Conservation (phyloP, 106 monocot genomes). For the Allium sativum region DNA sequence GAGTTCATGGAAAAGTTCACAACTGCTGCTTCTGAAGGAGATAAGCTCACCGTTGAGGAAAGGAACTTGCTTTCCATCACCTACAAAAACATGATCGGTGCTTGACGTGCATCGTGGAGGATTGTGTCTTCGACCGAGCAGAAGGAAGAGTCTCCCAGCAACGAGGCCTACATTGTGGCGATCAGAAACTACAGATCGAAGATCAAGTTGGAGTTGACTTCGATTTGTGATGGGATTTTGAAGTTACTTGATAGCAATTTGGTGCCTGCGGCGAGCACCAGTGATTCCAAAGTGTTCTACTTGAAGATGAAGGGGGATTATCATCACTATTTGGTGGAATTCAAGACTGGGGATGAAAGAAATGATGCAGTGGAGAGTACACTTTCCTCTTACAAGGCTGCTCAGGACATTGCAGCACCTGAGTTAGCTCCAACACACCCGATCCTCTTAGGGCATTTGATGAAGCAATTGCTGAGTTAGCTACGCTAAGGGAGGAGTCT, state of each 20-base stretch:
- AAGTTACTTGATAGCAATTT: conserved; percentile 4
- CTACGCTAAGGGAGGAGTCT: not conserved
- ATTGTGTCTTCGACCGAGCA: conserved; percentile 14
- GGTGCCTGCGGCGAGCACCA: conserved; percentile 4
- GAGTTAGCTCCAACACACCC: conserved; percentile 13
- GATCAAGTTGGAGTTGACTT: conserved; percentile 7
- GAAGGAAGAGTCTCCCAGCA: conserved; percentile 10
- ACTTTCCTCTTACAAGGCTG: conserved; percentile 8
- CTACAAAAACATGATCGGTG: conserved; percentile 12
- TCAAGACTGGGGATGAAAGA: conserved; percentile 9
- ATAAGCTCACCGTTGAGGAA: conserved; percentile 7
- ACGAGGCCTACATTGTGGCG: conserved; percentile 5
- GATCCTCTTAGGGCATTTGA: conserved; percentile 9
- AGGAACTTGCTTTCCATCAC: conserved; percentile 8
- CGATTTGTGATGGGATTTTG: conserved; percentile 8
- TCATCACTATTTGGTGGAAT: conserved; percentile 12
- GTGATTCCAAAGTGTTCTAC: conserved; percentile 16
- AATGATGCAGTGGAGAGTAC: conserved; percentile 14
- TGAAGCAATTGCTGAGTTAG: conserved; percentile 4
- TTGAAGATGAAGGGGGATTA: conserved; percentile 20
- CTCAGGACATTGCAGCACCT: conserved; percentile 14
- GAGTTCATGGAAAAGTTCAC: conserved; percentile 10
- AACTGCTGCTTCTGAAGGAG: not conserved
- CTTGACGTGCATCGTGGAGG: conserved; percentile 11
- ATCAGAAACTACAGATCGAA: conserved; percentile 13